These are phyloP conservation scores for Lachancea kluyveri DNA, from an alignment of 805 yeast species.

Conservation along the genomic window DNA sequence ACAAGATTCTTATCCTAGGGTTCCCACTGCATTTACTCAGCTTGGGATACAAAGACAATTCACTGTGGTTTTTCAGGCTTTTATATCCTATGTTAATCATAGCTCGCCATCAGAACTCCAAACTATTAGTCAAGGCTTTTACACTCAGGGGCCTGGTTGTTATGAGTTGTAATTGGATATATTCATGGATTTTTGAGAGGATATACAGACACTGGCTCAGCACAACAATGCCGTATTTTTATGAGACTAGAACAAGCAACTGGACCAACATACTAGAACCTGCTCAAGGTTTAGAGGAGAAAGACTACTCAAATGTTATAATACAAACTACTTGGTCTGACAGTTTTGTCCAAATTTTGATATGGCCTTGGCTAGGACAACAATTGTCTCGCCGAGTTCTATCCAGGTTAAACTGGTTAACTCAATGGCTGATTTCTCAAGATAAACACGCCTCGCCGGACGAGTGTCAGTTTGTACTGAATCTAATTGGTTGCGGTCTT, in stretches of 20 bases:
- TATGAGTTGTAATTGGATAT: conserved; percentile 4
- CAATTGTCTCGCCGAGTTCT: background rate
- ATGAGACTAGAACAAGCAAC: no score
- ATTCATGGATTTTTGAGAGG: conserved; percentile 10
- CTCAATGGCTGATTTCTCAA: background rate
- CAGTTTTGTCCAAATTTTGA: conserved; percentile 10
- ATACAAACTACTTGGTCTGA: conserved; percentile 16
- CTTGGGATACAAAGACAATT: conserved; percentile 5
- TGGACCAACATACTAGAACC: no score
- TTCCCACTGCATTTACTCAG: conserved; percentile 10
- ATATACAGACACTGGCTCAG: conserved; percentile 10
- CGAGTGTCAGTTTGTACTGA: conserved; percentile 8
- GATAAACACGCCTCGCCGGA: conserved; percentile 13
- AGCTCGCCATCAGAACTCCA: background rate
- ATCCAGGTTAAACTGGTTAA: background rate
- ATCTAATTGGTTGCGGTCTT: background rate
- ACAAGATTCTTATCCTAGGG: conserved; percentile 17
- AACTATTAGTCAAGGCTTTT: conserved; percentile 2
- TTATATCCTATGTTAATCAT: conserved; percentile 10
- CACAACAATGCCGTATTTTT: conserved; percentile 12
- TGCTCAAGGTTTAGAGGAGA: background rate
- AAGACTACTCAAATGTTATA: conserved; percentile 10
- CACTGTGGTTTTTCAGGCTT: conserved; percentile 5
- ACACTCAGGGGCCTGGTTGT: conserved; percentile 8
- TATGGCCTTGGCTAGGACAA: conserved; percentile 18